Percentiles rank a stretch among this genome's conserved stretches.
phyloP scores from a whole-genome alignment of 176 grass and related monocot species.

The Zea luxurians region DNA sequence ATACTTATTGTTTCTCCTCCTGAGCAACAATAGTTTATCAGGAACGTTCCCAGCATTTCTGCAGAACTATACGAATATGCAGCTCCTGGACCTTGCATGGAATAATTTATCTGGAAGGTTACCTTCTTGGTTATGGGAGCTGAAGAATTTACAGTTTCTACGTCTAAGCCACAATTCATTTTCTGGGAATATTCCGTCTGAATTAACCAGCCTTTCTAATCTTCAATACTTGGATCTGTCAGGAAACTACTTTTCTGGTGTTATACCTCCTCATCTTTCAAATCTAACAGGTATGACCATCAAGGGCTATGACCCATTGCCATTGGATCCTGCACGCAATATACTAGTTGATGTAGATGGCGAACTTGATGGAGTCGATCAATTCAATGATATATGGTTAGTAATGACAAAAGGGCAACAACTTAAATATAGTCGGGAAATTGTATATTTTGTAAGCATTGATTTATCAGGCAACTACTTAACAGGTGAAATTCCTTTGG shows the following conservation, averaged over 20 bases:
- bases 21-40: background rate
- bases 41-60: background rate
- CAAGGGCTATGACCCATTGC: background rate
- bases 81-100: too few relatives aligned
- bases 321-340: too few relatives aligned
- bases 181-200: slow-evolving; percentile 24
- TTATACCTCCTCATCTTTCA: background rate
- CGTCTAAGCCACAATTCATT: slow-evolving; percentile 22
- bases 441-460: too few relatives aligned
- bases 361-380: too few relatives aligned
- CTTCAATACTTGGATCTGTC: slow-evolving; percentile 42
- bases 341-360: background rate
- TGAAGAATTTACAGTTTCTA: background rate
- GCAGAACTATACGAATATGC: background rate
- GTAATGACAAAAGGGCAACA: too few relatives aligned
- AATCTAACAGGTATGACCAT: slow-evolving; percentile 28
- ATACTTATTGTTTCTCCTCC: too few relatives aligned
- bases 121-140: background rate
- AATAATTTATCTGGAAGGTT: background rate
- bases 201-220: background rate
- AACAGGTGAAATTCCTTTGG: too few relatives aligned
- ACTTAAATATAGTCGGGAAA: too few relatives aligned
- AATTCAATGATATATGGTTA: too few relatives aligned
- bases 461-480: too few relatives aligned
- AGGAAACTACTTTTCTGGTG: slow-evolving; percentile 46